Evolutionary conservation across 768 basidiomycete species (phyloP).

Genomic region (Cantharellus anzutake): DNA sequence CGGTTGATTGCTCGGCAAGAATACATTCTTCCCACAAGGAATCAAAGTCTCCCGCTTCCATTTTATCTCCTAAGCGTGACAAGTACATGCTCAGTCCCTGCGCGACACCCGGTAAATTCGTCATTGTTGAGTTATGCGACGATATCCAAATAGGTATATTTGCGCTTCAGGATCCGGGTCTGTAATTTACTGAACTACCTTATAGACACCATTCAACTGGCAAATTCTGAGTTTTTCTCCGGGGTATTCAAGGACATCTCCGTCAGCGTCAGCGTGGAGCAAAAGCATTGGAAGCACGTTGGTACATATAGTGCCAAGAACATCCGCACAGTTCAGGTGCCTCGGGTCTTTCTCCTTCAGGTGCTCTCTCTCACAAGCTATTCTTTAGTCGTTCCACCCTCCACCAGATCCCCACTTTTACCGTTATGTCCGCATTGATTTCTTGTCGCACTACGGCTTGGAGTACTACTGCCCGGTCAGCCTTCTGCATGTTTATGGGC

Average conservation of each 20-base stretch:
- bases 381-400: slow-evolving; percentile 50
- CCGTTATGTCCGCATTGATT: slow-evolving; percentile 85
- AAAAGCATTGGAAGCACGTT: slow-evolving; percentile 44
- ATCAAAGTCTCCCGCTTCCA: slow-evolving; percentile 65
- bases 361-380: not conserved
- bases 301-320: slow-evolving; percentile 76
- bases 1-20: slow-evolving; percentile 79
- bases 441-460: slow-evolving; percentile 78
- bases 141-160: slow-evolving; percentile 55
- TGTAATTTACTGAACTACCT: not conserved
- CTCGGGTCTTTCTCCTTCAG: slow-evolving; percentile 12
- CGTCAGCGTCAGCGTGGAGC: slow-evolving; percentile 49
- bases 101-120: slow-evolving; percentile 39
- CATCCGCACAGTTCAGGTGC: slow-evolving; percentile 73
- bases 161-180: not conserved
- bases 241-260: slow-evolving; percentile 87
- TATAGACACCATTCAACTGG: slow-evolving; percentile 75
- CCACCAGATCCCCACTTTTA: slow-evolving; percentile 66
- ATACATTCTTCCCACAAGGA: slow-evolving; percentile 67
- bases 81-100: slow-evolving; percentile 96
- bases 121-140: slow-evolving; percentile 92
- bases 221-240: slow-evolving; percentile 96
- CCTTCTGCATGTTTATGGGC: slow-evolving; percentile 80
- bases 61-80: slow-evolving; percentile 80
- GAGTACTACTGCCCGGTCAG: slow-evolving; percentile 96